Base-by-base conservation (phyloP, 805 yeast species). In the Myxozyma sirexii region DNA sequence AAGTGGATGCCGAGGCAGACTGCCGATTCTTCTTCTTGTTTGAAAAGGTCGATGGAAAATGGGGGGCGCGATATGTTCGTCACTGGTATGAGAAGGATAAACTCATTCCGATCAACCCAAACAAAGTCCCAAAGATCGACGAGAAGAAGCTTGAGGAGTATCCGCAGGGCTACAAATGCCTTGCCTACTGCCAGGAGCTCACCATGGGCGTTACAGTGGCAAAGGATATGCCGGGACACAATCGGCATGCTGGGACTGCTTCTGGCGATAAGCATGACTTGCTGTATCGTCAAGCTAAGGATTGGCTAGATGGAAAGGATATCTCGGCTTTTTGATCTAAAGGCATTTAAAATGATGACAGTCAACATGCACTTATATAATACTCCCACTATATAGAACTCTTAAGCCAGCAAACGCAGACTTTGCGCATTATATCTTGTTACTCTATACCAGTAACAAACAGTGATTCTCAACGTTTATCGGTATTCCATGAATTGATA, bases 21-120 rank as follows among this genome's bases (percentile, higher is more conserved):
- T 48, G 53, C 42, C 27, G 53, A 19, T 48, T 48, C 33, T 15
- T 21, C 21, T 48, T 48, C 33, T 33, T 48, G 19, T 48, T 27
- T 27, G 53, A 48, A 15, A 48, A 48, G 13, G 33, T 24, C n/a
- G 41, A 33, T 15, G 29, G 24, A 10, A 48, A 31, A 29, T 48
- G 53, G 53, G 53, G 53, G 5, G 53, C 53, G 19, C 37, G 31
- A 7, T 31, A 21, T 6, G 53, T 48, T 23, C 31, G 53, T n/a
- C 53, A 48, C 26, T 48, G 53, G 53, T 48, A 48, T 19, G 53
- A 48, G 24, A 48, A 48, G 41, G 53, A 48, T 19, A 48, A 48
- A 31, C 8, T 48, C n/a, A 48, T 48, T n/a, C 53, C 53, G 17
- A 8, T 48, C 42, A 48, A 48, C 33, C 53, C 53, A 15, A 31